Conservation (phyloP, 768 basidiomycete species). For the Suillus variegatus region DNA sequence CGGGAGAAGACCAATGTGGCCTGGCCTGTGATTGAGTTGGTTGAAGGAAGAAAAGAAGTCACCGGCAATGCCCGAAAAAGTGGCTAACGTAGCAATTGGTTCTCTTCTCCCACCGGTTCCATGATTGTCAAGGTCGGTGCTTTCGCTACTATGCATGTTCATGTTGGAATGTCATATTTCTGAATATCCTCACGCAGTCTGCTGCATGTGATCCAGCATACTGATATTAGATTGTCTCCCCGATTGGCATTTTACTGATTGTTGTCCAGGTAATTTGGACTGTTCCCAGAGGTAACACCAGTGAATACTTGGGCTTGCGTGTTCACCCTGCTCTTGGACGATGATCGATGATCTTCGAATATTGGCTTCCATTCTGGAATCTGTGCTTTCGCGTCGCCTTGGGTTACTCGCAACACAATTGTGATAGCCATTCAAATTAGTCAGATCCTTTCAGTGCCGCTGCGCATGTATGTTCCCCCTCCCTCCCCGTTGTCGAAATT, state of each 20-base stretch:
- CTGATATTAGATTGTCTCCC: neutral
- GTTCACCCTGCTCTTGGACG: neutral
- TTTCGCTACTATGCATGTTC: neutral
- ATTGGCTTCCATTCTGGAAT: neutral
- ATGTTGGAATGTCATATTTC: neutral
- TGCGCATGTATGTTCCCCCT: neutral
- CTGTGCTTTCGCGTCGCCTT: no score
- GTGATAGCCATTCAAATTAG: neutral
- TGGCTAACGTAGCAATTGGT: no score
- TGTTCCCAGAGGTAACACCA: neutral
- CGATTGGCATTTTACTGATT: neutral
- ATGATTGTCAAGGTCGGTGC: neutral
- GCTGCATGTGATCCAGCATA: neutral
- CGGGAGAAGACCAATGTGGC: no score
- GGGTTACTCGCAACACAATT: no score
- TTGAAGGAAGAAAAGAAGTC: no score
- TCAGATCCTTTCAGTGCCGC: neutral
- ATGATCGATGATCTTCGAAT: neutral
- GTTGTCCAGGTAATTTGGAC: neutral
- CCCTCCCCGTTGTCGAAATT: neutral
- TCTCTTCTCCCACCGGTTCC: neutral
- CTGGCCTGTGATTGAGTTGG: no score
- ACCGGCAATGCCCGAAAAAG: no score
- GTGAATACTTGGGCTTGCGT: neutral
- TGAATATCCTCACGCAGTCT: neutral